Evolutionary conservation across 768 basidiomycete species (phyloP), one percentile per base, ranked within the genome.

Genomic region (Boletus sensibilis): DNA sequence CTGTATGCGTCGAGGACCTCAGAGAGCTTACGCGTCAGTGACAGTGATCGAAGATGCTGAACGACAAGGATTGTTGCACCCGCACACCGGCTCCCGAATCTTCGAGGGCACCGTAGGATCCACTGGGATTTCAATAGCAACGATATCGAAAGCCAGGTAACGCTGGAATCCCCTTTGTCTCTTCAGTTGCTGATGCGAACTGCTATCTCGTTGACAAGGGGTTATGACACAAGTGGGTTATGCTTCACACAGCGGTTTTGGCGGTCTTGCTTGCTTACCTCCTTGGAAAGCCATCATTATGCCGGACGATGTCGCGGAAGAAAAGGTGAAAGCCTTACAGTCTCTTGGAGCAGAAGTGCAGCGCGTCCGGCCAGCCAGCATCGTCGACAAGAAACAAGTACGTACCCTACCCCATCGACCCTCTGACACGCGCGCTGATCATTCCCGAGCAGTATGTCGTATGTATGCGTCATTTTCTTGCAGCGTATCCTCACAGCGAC

Each of bases 51-150:
- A 94, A 59, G 91, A 98, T 65, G 97, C 97, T 0, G 96, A 98
- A 69, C 80, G 80, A 10, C 77, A 82, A 57, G 94, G 94, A 1
- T 75, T 93, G 3, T 74, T 99, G 1, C 82, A 86, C 53, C 97
- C 95, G 0, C 72, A 94, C 58, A 94, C 92, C 0, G 89, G 90
- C 7, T 97, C 92, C 0, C 85, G 92, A 8, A 94, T 99, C 38
- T 99, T 98, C 55, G 97, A 98, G 71, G 97, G 97, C 4, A 99
- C 96, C 0, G 92, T 96, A 4, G 97, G 93, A 9, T 94, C 92
- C 0, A 97, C 94, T 0, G 94, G 97, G 7, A 98, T 98, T 54
- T 97, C 94, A 1, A 87, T 99, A 49, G 96, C 97, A 0, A 97
- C 91, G 3, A 90, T 99, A 49, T 90, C 94, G 2, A 81, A 82